Percentiles rank a stretch among this genome's conserved stretches.
Evolutionary conservation across 805 yeast genomes (phyloP).

Genomic region (Ogataea salicorniae): DNA sequence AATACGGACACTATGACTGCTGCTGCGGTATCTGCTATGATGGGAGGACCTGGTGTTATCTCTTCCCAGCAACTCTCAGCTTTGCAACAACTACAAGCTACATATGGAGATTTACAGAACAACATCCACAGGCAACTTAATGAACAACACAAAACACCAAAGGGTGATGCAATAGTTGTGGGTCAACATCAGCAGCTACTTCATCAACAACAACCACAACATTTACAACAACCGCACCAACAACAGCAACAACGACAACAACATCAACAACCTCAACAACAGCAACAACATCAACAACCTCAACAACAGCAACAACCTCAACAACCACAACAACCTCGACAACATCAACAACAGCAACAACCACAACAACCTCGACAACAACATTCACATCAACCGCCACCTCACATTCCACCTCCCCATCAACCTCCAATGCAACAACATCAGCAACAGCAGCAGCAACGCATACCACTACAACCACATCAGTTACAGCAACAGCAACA

Average conservation of each 20-base stretch:
- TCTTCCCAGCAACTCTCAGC: slow-evolving; percentile 23
- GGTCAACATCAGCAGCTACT: not conserved
- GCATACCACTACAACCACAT: slow-evolving; percentile 17
- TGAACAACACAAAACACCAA: slow-evolving; percentile 12
- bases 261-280: slow-evolving; percentile 12
- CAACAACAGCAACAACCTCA: slow-evolving; percentile 11
- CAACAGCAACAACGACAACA: slow-evolving; percentile 3
- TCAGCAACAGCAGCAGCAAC: slow-evolving; percentile 9
- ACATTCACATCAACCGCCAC: slow-evolving; percentile 5
- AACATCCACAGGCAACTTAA: slow-evolving; percentile 19
- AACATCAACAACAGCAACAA: slow-evolving; percentile 4
- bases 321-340: slow-evolving; percentile 4
- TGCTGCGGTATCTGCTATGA: slow-evolving; percentile 24
- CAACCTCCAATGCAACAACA: slow-evolving; percentile 11
- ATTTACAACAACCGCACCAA: slow-evolving; percentile 13
- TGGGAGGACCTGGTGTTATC: slow-evolving; percentile 22
- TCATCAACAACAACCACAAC: not conserved
- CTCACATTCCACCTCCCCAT: slow-evolving; percentile 14
- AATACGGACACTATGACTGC: slow-evolving; percentile 19
- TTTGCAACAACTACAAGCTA: slow-evolving; percentile 26
- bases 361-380: slow-evolving; percentile 7
- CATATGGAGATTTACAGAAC: slow-evolving; percentile 26
- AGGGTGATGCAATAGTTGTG: not conserved
- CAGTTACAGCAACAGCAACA: slow-evolving; percentile 6
- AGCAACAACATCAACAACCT: slow-evolving; percentile 17